phyloP scores from a whole-genome alignment of 2,329 filamentous ascomycete species.

The Aspergillus versicolor region DNA sequence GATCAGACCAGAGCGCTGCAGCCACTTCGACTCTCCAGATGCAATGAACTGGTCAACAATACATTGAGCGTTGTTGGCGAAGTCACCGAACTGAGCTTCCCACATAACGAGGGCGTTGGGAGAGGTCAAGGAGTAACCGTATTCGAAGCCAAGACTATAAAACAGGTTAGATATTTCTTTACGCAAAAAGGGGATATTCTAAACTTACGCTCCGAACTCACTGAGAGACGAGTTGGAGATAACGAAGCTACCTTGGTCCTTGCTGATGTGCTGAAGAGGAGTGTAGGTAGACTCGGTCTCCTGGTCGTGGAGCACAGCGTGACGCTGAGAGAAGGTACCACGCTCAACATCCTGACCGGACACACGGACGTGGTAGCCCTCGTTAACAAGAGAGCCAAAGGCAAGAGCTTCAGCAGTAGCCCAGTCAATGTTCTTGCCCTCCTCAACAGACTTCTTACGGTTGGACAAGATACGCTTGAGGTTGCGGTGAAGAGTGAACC shows the following conservation, averaged over 20 bases:
- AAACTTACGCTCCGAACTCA: slow-evolving; percentile 63
- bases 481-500: slow-evolving; percentile 89
- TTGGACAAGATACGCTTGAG: slow-evolving; percentile 91
- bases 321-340: slow-evolving; percentile 98
- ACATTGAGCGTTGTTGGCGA: slow-evolving; percentile 98
- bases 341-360: slow-evolving; percentile 99
- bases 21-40: slow-evolving; percentile 97
- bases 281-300: slow-evolving; percentile 91
- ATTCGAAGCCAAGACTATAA: slow-evolving; percentile 88
- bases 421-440: slow-evolving; percentile 96
- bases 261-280: slow-evolving; percentile 81
- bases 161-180: slow-evolving; percentile 51
- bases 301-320: slow-evolving; percentile 96
- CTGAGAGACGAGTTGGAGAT: slow-evolving; percentile 92
- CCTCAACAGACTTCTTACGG: slow-evolving; percentile 86
- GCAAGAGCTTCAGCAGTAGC: slow-evolving; percentile 94
- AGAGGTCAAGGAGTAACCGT: slow-evolving; percentile 95
- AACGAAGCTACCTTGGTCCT: slow-evolving; percentile 92
- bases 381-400: slow-evolving; percentile 84
- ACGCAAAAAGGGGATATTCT: not conserved
- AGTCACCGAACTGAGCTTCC: slow-evolving; percentile 99
- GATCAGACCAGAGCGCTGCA: slow-evolving; percentile 94
- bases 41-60: slow-evolving; percentile 99
- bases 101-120: slow-evolving; percentile 98
- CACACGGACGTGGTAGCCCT: slow-evolving; percentile 95